Evolutionary conservation across 345 rosid species (phyloP).

Genomic region (Aquilaria malaccensis): DNA sequence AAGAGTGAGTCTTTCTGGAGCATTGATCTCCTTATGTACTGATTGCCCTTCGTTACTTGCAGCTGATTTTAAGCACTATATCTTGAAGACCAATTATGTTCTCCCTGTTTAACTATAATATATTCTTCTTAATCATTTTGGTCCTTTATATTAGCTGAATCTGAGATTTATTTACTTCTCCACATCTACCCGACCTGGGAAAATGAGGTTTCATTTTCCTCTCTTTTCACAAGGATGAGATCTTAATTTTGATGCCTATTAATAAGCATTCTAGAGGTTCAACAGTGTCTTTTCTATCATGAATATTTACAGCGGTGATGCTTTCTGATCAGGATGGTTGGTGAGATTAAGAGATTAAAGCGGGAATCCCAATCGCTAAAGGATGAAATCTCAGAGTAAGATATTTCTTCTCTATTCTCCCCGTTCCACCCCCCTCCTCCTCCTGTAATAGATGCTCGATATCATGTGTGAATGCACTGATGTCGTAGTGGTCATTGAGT

Average conservation of each 20-base stretch:
- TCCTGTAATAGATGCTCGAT: not conserved
- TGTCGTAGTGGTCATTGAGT: conserved; percentile 1
- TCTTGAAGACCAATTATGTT: not conserved
- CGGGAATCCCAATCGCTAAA: conserved; percentile 51
- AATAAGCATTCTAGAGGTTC: not conserved
- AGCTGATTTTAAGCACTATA: not conserved
- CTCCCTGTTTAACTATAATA: not conserved
- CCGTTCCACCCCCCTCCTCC: not conserved
- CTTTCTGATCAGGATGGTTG: conserved; percentile 47
- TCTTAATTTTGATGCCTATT: no score
- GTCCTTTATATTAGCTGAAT: not conserved
- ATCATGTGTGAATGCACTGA: not conserved
- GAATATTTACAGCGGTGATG: not conserved
- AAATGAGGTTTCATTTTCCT: no score
- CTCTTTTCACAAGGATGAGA: no score
- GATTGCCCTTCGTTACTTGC: not conserved
- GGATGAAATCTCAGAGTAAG: conserved; percentile 50
- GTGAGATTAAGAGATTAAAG: conserved; percentile 51
- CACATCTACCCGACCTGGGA: no score
- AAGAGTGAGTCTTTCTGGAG: conserved; percentile 50
- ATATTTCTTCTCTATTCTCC: not conserved
- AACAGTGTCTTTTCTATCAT: not conserved
- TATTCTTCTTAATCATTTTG: not conserved
- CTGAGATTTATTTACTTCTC: no score
- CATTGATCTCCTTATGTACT: not conserved